Evolutionary conservation across 495 filamentous ascomycete genomes (phyloP), one percentile per base, ranked within the genome.

Genomic region (Zalerion maritima): DNA sequence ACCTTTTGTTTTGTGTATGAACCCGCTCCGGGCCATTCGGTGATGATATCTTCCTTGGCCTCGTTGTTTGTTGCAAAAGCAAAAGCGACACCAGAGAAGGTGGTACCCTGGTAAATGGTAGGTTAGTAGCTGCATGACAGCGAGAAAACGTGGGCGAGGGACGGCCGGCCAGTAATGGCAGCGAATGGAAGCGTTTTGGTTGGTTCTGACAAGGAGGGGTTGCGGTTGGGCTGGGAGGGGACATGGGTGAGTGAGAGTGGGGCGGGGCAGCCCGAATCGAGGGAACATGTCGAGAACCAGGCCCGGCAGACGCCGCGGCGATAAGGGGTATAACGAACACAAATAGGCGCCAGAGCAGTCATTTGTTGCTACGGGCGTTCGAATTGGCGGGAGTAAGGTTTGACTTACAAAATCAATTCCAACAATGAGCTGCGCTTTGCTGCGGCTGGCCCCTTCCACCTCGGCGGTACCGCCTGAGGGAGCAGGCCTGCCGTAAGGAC

Each of bases 381-480:
- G 11, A 16, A 34, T 28, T 4, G 22, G 14, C 4, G 18, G 19
- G 8, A 14, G 12, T 12, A 10, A 1, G 14, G 18, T 26, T 15
- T 10, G 14, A 62, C 78, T 47, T 57, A 83, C 78, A 60, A 83
- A 83, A 45, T 83, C 77, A 45, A 82, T 82, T 31, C 77, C 77
- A 31, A 82, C 77, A 46, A 83, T 83, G 36, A 83, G 58, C 60
- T 81, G 77, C 13, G 78, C 73, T 52, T 81, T 82, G 48, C 71
- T 80, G 45, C 81, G 68, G 43, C 79, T 81, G 31, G 73, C 78
- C 16, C 80, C 84, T 42, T 94, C 85, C 14, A 94, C 79, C 52
- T 94, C 91, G 20, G 76, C 78, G 30, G 71, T 70, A 28, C 67
- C 58, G 33, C 64, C 60, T 37, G 67, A 64, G 20, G 58, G 49